Evolutionary conservation across 768 basidiomycete species (phyloP).

Genomic region (Auricularia cornea): DNA sequence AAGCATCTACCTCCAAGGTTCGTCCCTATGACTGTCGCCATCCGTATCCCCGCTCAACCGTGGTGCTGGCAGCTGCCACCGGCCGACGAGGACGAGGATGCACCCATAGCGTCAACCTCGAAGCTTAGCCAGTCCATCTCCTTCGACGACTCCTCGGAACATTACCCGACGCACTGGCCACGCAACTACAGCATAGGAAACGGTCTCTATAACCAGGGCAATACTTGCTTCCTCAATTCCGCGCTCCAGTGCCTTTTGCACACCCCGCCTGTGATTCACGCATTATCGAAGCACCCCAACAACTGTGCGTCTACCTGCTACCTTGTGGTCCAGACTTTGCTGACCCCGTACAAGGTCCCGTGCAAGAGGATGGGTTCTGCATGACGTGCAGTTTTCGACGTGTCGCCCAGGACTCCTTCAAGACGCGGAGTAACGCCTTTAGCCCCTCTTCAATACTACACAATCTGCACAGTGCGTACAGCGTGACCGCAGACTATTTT

Average conservation of each 20-base stretch:
- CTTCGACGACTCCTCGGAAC: slow-evolving; percentile 13
- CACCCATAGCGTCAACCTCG: slow-evolving; percentile 18
- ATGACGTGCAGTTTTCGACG: slow-evolving; percentile 65
- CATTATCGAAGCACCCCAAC: slow-evolving; percentile 40
- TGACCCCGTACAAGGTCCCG: slow-evolving; percentile 26
- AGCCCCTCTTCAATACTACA: slow-evolving; percentile 56
- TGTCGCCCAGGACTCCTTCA: slow-evolving; percentile 49
- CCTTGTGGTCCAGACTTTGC: neutral
- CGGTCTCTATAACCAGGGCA: slow-evolving; percentile 80
- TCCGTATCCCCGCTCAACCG: neutral
- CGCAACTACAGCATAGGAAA: slow-evolving; percentile 35
- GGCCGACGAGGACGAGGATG: slow-evolving; percentile 7
- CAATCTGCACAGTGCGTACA: slow-evolving; percentile 57
- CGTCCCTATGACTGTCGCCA: slow-evolving; percentile 8
- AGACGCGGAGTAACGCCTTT: slow-evolving; percentile 36
- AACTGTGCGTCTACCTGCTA: neutral
- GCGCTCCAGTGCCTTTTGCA: slow-evolving; percentile 89
- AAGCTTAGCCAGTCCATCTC: slow-evolving; percentile 23
- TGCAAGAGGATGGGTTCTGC: slow-evolving; percentile 49
- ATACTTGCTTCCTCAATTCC: slow-evolving; percentile 95
- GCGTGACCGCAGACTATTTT: neutral
- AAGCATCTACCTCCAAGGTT: slow-evolving; percentile 27
- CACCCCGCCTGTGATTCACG: slow-evolving; percentile 74
- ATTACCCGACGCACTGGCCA: slow-evolving; percentile 45
- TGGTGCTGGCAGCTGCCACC: neutral